Evolutionary conservation across 495 filamentous ascomycete species (phyloP), one percentile per base, ranked within the genome.

Genomic region (Immersiella caudata): DNA sequence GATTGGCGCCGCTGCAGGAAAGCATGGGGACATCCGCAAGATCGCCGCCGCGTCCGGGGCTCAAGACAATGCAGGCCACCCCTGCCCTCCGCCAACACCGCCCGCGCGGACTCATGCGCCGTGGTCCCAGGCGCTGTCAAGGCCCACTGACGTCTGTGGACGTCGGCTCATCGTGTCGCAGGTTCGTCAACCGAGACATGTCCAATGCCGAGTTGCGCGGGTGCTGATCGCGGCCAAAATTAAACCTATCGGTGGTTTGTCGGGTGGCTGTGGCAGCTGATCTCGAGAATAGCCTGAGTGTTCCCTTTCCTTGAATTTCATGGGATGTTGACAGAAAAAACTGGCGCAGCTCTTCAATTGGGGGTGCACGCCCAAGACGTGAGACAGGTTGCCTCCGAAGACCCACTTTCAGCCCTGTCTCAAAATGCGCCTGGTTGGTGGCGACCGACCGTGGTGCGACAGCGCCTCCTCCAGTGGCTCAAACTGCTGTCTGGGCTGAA

Each of bases 1-100:
- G 61, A 26, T 46, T 40, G 40, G 40, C 60, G 60, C 60, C 63
- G 22, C 20, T 24, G 51, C 63, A 57, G 61, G 29, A 33, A 33
- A 33, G 29, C 3, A n/a, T n/a, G n/a, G n/a, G n/a, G n/a, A n/a
- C n/a, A 33, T 33, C 29, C 29, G 63, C 51, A 65, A 21, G 18
- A 55, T 52, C 46, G 61, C 61, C 61, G n/a, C 52, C 16, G 14
- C n/a, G 52, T 55, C 52, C 16, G 52, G 52, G 21, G 20, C 52
- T 26, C 52, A 46, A 46, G 40, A 46, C 40, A 46, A 46, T 46
- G 40, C 40, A 46, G 9, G 40, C 40, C 40, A 46, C 40, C 40
- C 40, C 40, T 46, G 40, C 14, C 16, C 40, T 46, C 40, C 40
- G 40, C 40, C 6, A 18, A 46, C 9, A 12, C 40, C 40, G 40